These are phyloP conservation scores for Eurotiales sp. DNA, from an alignment of 2,329 filamentous ascomycete genomes.

Conservation along the genomic window DNA sequence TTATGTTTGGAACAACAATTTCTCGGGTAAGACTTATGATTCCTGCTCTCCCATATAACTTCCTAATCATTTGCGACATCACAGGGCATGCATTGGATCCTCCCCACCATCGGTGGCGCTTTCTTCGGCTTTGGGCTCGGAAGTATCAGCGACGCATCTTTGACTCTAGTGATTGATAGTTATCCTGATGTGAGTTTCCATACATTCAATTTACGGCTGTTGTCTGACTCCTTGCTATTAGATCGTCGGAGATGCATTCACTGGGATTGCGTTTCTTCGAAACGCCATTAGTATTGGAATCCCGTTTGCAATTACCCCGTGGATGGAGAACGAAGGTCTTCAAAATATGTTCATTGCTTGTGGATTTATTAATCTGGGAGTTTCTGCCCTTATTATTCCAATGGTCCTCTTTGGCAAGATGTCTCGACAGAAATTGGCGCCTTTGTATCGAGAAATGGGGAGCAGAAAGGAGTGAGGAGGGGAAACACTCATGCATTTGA, in stretches of 20 bases:
- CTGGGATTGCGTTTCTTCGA: constrained; percentile 24
- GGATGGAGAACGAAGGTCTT: constrained; percentile 24
- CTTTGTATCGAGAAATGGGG: constrained; percentile 17
- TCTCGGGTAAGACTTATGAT: constrained; percentile 27
- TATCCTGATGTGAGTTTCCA: constrained; percentile 31
- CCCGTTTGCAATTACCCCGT: constrained; percentile 28
- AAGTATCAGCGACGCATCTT: constrained; percentile 34
- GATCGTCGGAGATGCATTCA: constrained; percentile 18
- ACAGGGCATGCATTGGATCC: constrained; percentile 45
- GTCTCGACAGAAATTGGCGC: constrained; percentile 14
- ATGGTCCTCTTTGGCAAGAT: constrained; percentile 24
- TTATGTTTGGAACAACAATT: constrained; percentile 41
- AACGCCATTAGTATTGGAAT: constrained; percentile 30
- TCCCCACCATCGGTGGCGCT: constrained; percentile 34
- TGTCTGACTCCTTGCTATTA: neutral
- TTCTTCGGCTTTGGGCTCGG: constrained; percentile 40
- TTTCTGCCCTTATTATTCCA: constrained; percentile 19
- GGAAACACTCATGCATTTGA: too few relatives aligned
- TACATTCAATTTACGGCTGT: neutral
- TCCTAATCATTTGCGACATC: neutral
- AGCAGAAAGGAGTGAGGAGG: neutral
- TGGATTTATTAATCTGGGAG: constrained; percentile 23
- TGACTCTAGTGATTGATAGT: constrained; percentile 36
- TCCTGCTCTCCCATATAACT: neutral
- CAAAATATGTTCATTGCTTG: constrained; percentile 17